Conservation (phyloP, 2,329 filamentous ascomycete species). For the Aspergillus clavatus region DNA sequence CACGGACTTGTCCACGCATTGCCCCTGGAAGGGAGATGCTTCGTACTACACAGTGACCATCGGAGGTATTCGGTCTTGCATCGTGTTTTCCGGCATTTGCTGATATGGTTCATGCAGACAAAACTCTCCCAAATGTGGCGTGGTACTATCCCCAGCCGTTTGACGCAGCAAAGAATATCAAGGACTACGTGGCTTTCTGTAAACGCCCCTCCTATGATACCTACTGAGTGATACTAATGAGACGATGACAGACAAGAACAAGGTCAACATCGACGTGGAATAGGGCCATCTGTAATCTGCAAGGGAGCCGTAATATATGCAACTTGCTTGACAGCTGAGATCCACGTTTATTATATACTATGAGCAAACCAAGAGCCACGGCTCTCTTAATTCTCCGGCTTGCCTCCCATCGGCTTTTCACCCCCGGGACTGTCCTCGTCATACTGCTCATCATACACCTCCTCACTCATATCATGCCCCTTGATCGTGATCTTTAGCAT, state of each 20-base stretch:
- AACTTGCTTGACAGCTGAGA: background rate
- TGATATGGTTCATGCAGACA: slow-evolving; percentile 28
- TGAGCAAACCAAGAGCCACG: background rate
- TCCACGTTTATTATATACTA: background rate
- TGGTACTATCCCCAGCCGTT: slow-evolving; percentile 56
- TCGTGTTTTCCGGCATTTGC: background rate
- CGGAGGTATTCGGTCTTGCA: slow-evolving; percentile 33
- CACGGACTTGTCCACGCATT: slow-evolving; percentile 47
- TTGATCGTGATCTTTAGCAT: slow-evolving; percentile 37
- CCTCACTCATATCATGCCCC: slow-evolving; percentile 50
- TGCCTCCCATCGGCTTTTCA: background rate
- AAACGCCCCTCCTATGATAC: slow-evolving; percentile 24
- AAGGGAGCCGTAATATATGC: background rate
- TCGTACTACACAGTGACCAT: slow-evolving; percentile 53
- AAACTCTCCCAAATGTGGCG: slow-evolving; percentile 49
- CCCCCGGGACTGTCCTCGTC: slow-evolving; percentile 5
- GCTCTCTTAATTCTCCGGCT: background rate
- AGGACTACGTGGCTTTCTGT: slow-evolving; percentile 57
- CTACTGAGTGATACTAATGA: background rate
- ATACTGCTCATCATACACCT: slow-evolving; percentile 26
- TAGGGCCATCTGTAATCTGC: background rate
- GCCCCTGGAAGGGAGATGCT: slow-evolving; percentile 55
- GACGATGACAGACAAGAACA: slow-evolving; percentile 29
- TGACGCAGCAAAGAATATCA: slow-evolving; percentile 48
- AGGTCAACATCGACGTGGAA: slow-evolving; percentile 24